These are phyloP conservation scores for Senecio squalidus DNA, from an alignment of 140 eudicot species.

Conservation along the genomic window DNA sequence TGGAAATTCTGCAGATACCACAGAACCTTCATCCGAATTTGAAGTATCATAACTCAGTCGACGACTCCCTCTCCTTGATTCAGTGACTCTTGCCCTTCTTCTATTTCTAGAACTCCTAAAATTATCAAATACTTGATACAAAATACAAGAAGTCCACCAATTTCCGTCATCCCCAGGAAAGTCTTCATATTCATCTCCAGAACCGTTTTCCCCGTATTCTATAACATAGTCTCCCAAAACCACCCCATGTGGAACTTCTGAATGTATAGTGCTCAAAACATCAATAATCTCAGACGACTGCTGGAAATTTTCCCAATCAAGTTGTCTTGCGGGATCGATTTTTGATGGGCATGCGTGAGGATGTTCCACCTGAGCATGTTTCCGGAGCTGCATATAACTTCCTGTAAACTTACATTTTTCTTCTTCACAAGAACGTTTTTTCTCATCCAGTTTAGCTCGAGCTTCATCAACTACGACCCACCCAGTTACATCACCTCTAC, in stretches of 20 bases:
- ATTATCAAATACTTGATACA: slow-evolving; percentile 83
- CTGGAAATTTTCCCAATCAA: slow-evolving; percentile 96
- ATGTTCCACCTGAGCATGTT: slow-evolving; percentile 77
- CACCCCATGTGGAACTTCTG: slow-evolving; percentile 96
- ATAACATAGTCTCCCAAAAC: slow-evolving; percentile 92
- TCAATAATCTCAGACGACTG: slow-evolving; percentile 87
- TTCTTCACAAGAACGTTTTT: slow-evolving; percentile 76
- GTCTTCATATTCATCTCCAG: slow-evolving; percentile 84
- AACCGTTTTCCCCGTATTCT: slow-evolving; percentile 80
- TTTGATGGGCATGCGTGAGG: slow-evolving; percentile 85
- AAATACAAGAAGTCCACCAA: slow-evolving; percentile 97
- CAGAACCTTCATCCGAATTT: slow-evolving; percentile 91
- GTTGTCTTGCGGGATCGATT: slow-evolving; percentile 84
- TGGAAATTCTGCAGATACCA: slow-evolving; percentile 56
- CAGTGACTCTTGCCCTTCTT: slow-evolving; percentile 62
- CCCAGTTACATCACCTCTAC: slow-evolving; percentile 92
- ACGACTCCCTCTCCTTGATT: slow-evolving; percentile 63
- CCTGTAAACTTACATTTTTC: slow-evolving; percentile 63
- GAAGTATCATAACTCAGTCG: slow-evolving; percentile 69
- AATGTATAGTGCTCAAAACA: slow-evolving; percentile 86
- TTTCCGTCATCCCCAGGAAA: slow-evolving; percentile 80
- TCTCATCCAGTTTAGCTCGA: slow-evolving; percentile 53
- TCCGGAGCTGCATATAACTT: slow-evolving; percentile 51
- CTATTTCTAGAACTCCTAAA: slow-evolving; percentile 74
- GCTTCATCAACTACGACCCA: slow-evolving; percentile 67